Percentiles rank a stretch among this genome's conserved stretches.
Evolutionary conservation across 495 filamentous ascomycete genomes (phyloP).

Genomic region (Glutinoglossum americanum): DNA sequence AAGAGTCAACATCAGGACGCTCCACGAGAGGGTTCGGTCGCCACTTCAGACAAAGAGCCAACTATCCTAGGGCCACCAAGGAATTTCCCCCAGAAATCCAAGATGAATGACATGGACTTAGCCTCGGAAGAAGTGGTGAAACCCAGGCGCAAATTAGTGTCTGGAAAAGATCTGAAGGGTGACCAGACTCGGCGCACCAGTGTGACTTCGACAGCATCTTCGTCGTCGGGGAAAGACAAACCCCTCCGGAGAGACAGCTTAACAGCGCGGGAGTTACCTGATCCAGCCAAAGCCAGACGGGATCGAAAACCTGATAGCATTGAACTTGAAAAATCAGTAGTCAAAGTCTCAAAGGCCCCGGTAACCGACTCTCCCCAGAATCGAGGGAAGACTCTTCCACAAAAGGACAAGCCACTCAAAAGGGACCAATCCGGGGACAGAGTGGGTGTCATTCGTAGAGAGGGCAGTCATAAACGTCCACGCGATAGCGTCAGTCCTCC

Average conservation of each 20-base stretch:
- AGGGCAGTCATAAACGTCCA: not conserved
- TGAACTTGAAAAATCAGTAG: conserved; percentile 56
- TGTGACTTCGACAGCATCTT: conserved; percentile 3
- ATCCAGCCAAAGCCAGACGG: not conserved
- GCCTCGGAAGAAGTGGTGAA: conserved; percentile 30
- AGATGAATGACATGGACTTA: conserved; percentile 25
- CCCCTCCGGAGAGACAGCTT: not conserved
- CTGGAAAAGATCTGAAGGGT: conserved; percentile 33
- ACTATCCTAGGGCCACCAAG: conserved; percentile 23
- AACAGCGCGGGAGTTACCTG: not conserved
- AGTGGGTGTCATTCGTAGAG: not conserved
- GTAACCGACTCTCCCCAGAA: not conserved
- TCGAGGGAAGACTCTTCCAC: not conserved
- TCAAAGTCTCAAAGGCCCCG: conserved; percentile 25
- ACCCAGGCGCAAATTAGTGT: conserved; percentile 36
- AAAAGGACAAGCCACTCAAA: not conserved
- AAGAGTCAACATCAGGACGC: not conserved
- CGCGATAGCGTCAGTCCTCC: conserved; percentile 1
- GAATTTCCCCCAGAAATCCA: conserved; percentile 20
- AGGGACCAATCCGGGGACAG: not conserved
- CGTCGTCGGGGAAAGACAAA: conserved; percentile 1
- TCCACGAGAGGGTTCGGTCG: conserved; percentile 5
- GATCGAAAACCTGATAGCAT: not conserved
- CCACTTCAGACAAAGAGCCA: conserved; percentile 29
- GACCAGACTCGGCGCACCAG: conserved; percentile 21